Evolutionary conservation across 225 moss, liverwort and hornwort genomes (phyloP), one percentile per base, ranked within the genome.

Genomic region (Straminergon stramineum): DNA sequence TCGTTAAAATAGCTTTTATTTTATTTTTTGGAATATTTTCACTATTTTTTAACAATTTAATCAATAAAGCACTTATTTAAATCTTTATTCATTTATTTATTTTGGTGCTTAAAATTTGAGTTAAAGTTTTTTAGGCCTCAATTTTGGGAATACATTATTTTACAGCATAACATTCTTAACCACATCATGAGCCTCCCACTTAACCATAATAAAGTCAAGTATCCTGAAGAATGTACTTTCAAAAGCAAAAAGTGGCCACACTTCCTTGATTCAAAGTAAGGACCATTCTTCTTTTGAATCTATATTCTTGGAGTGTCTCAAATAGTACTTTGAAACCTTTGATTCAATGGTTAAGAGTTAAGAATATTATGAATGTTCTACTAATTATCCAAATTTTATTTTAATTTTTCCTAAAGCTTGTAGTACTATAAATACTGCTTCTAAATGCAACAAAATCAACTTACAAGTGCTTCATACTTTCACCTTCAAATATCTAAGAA

Each of bases 101-200:
- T 43, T 74, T 74, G 30, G 26, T 48, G 5, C 30, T 31, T 18
- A 75, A 45, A 0, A 18, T 75, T 18, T 28, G 4, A 2, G 0
- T 16, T 30, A 30, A 10, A 31, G 48, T 18, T 30, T 48, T 45
- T 48, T 27, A 75, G 8, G 45, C 24, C 0, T 30, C 4, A 28
- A 18, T 48, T 75, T 48, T 31, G 17, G 28, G 5, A 45, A 45
- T 17, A 45, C 16, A 43, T 41, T 70, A 39, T 15, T 24, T 23
- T 64, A 0, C 14, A 41, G 23, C 4, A 22, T 13, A 70, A 13
- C 0, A 23, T 39, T 39, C 2, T 23, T 70, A n/a, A 22, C 4
- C n/a, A n/a, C 0, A 0, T 12, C 7, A 69, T 2, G 2, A 69
- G 23, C n/a, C 13, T n/a, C 4, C 7, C 1, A n/a, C 5, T 12